Base-by-base conservation (phyloP, 805 yeast genomes). In the Candida alai region DNA sequence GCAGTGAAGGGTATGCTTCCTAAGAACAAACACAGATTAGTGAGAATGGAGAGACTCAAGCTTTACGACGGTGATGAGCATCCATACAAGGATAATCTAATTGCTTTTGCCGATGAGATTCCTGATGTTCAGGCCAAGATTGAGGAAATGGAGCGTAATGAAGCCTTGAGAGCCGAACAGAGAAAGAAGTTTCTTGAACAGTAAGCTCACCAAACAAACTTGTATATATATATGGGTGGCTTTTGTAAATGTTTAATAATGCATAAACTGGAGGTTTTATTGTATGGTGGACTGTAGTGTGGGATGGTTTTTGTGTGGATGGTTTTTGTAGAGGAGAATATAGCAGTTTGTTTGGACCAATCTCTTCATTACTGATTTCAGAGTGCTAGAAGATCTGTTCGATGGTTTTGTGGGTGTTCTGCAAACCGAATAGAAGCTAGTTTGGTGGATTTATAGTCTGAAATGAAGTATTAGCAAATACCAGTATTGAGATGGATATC, bases 1-100 rank as follows among this genome's bases (percentile, higher is more conserved):
- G 97, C 99, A 2, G 98, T 93, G 5, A 80, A 86, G 43, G 95
- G 94, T 37, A 93, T 93, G 99, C 70, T 93, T 36, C 98, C 98
- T 27, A 89, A 86, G 65, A 90, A 93, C 59, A 79, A 80, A 50
- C 74, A 82, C 43, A 77, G 97, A 58, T 74, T 80, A 49, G 63
- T 68, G 10, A 78, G 98, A 57, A 60, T 93, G 51, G 90, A 78
- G 18, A 76, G 99, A 54, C 70, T 93, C 41, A 88, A 86, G 61
- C 78, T 86, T 0, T 84, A 74, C 56, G 97, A 94, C 48, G 96
- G 90, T 19, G 77, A 86, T 38, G 84, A 84, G 37, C 84, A 85
- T 55, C 97, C 96, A 16, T 93, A 86, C 58, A 77, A 76, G 43
- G 74, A 79, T 45, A 93, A 93, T 54, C 69, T 90, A 37, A 68